Base-by-base conservation (phyloP, 2,329 filamentous ascomycete genomes). In the Akanthomyces dipterigenus region DNA sequence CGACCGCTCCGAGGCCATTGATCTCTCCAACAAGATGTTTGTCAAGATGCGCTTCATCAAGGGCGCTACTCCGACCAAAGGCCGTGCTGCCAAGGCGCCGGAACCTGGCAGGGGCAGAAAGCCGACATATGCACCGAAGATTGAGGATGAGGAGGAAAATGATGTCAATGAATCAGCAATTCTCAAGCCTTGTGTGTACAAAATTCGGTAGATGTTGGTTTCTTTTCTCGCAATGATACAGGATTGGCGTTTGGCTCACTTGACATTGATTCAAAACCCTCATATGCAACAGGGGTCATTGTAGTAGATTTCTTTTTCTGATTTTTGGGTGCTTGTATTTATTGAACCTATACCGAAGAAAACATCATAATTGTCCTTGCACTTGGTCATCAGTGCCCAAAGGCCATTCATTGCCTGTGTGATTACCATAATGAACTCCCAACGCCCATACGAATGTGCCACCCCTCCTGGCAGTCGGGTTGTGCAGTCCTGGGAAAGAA, bases 41-140 rank as follows among this genome's bases (percentile, higher is more conserved):
- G 93, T 98, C 67, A 91, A 89, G 77, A 93, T 99, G 91, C 86
- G 89, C 68, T 99, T 99, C 75, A 80, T 93, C 68, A 99, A 98
- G 78, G 86, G 83, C n/a, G 86, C 85, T 22, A 78, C 85, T 49
- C 89, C 93, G 0, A 81, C 81, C 2, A 88, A 86, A 71, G 92
- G 92, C 26, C 96, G 96, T 77, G 85, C 88, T 65, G 84, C 80
- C 16, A 80, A 76, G 59, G 71, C 74, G 16, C 65, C 85, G 68
- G 88, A 87, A 20, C 86, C 88, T 74, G 81, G 70, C 46, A 78
- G 73, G 69, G 79, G 78, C 16, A 51, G 22, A 65, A 80, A 76
- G 68, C 78, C 76, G 67, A 77, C 87, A 62, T 86, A 88, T 66
- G 78, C 78, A 24, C 77, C 80, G 8, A 80, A 45, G 79, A 60